These are phyloP conservation scores for Arthrinium phaeospermum DNA, from an alignment of 2,329 filamentous ascomycete genomes.

Conservation along the genomic window DNA sequence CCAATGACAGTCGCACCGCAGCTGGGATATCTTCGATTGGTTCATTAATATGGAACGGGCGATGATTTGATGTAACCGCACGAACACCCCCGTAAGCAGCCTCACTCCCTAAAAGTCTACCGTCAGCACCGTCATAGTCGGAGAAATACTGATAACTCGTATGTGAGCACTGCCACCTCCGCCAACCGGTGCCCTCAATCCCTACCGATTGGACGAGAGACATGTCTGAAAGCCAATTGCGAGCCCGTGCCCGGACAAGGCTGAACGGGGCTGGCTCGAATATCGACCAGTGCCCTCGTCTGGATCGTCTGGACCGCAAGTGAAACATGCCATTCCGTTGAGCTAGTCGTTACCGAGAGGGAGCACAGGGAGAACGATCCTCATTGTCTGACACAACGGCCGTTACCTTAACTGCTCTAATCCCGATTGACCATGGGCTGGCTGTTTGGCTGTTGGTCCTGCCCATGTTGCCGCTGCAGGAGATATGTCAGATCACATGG, in stretches of 20 bases:
- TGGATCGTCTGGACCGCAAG: neutral
- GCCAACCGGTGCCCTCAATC: neutral
- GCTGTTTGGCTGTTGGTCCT: neutral
- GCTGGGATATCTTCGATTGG: neutral
- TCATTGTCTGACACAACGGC: neutral
- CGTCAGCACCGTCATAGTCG: neutral
- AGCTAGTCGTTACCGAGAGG: neutral
- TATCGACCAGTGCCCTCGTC: neutral
- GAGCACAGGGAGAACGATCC: neutral
- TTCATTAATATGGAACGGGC: neutral
- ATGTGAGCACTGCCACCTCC: slow-evolving; percentile 6
- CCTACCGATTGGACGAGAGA: neutral
- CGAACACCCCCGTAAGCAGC: neutral
- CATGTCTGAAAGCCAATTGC: neutral
- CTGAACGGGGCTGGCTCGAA: neutral
- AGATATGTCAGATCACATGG: slow-evolving; percentile 1
- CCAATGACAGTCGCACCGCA: neutral
- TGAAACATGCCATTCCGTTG: neutral
- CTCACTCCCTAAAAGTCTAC: neutral
- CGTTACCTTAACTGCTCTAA: neutral
- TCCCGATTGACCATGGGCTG: neutral
- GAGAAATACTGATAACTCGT: neutral
- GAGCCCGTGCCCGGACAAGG: neutral
- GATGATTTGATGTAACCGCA: neutral
- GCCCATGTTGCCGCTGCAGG: neutral